phyloP scores from a whole-genome alignment of 768 basidiomycete genomes.

The Podaxis sp. region DNA sequence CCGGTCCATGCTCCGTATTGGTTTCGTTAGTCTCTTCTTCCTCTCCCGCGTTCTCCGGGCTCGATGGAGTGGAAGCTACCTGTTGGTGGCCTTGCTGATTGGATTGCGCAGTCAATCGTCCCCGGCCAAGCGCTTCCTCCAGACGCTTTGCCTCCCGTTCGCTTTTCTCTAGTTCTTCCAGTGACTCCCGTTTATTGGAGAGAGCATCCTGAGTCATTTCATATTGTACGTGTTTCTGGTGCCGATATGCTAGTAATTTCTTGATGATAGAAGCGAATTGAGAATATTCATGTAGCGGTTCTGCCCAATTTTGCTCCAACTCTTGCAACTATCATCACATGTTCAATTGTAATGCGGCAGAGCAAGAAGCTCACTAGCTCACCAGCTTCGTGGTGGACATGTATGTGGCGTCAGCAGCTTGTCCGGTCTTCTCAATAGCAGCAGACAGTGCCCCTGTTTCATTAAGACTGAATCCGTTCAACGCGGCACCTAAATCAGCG shows the following conservation, averaged over 20 bases:
- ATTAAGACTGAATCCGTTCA: conserved; percentile 93
- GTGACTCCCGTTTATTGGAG: conserved; percentile 77
- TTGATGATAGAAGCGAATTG: conserved; percentile 96
- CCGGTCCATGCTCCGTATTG: conserved; percentile 27
- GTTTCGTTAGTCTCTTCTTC: conserved; percentile 11
- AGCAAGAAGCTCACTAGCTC: conserved; percentile 25
- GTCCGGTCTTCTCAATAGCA: conserved; percentile 95
- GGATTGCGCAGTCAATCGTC: conserved; percentile 32
- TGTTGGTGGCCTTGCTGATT: conserved; percentile 17
- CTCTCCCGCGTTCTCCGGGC: conserved; percentile 27
- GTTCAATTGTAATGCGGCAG: conserved; percentile 9
- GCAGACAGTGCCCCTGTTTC: conserved; percentile 72
- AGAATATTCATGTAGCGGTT: conserved; percentile 92
- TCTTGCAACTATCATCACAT: conserved; percentile 70
- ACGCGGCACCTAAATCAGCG: conserved; percentile 84
- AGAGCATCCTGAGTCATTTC: conserved; percentile 95
- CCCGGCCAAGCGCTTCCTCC: conserved; percentile 80
- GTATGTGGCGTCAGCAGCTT: conserved; percentile 93
- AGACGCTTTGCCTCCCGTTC: conserved; percentile 88
- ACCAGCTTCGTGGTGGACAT: conserved; percentile 90
- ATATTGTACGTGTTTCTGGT: conserved; percentile 97
- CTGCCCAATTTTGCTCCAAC: conserved; percentile 92
- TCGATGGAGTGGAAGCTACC: conserved; percentile 23
- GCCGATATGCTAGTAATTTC: conserved; percentile 89
- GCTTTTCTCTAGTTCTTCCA: conserved; percentile 90